Evolutionary conservation across 2,329 filamentous ascomycete species (phyloP), one percentile per base, ranked within the genome.

Genomic region (Aspergillus sp.): DNA sequence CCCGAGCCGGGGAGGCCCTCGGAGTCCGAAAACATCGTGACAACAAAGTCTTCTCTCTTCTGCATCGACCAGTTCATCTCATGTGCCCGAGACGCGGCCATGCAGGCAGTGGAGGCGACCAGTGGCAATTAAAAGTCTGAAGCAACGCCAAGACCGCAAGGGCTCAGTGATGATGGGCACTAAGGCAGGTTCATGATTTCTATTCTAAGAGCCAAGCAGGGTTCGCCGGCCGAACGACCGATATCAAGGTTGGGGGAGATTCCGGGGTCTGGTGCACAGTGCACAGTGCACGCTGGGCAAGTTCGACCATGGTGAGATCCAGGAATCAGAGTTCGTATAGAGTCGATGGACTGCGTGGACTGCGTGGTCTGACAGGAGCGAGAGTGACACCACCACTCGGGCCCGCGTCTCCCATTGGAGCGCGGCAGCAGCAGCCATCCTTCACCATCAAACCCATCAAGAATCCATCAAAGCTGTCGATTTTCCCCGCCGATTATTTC

Each of bases 151-250:
- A 48, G 46, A 27, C n/a, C 22, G 46, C 8, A 48, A 33, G 24
- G 46, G 46, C 34, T 48, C 24, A 34, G 27, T 30, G 15, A 34
- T 12, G 22, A 12, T 42, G 40, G n/a, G 27, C 40, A 19, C 51
- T 40, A 46, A 54, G 30, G 42, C 51, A 54, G 51, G 51, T 47
- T 47, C 51, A 54, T 12, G n/a, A 13, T 13, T 37, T 34, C 34
- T 37, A 37, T 13, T 37, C 34, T n/a, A 7, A 8, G 34, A 37
- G 34, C 15, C 34, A 37, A 30, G 27, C 27, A 30, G 27, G 27
- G 27, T 30, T 30, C 27, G 9, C 27, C 3, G 27, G 9, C 34
- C 15, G 34, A 13, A 13, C 13, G 34, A 37, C 15, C 5, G 34
- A 37, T 37, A 37, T 37, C 15, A 15, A 6, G 12, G 34, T 37